phyloP scores from a whole-genome alignment of 495 filamentous ascomycete species.

The Hyaloscypha hepaticicola region DNA sequence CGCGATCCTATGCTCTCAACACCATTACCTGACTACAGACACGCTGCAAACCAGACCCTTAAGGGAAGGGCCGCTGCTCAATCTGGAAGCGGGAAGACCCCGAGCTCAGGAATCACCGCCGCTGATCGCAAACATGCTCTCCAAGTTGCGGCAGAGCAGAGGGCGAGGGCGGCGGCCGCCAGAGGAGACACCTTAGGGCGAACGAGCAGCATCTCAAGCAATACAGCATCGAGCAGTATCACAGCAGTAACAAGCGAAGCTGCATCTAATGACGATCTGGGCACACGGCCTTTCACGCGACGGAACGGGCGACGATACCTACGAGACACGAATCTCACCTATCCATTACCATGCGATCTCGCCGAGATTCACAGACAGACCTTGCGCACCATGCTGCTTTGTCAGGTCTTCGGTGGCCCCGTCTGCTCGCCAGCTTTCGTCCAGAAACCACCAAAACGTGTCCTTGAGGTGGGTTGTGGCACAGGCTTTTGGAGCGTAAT shows the following conservation, averaged over 20 bases:
- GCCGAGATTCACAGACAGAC: slow-evolving; percentile 85
- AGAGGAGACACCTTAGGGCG: slow-evolving; percentile 20
- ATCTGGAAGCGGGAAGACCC: slow-evolving; percentile 23
- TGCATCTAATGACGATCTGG: slow-evolving; percentile 30
- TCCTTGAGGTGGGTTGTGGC: slow-evolving; percentile 88
- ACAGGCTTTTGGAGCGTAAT: slow-evolving; percentile 86
- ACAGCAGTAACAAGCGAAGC: slow-evolving; percentile 29
- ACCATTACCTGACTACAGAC: slow-evolving; percentile 31
- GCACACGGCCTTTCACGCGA: slow-evolving; percentile 62
- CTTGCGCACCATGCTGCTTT: slow-evolving; percentile 75
- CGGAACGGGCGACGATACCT: slow-evolving; percentile 80
- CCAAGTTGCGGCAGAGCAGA: slow-evolving; percentile 15
- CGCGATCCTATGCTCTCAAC: slow-evolving; percentile 32
- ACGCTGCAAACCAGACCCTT: slow-evolving; percentile 30
- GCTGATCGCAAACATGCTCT: slow-evolving; percentile 26
- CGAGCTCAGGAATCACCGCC: slow-evolving; percentile 21
- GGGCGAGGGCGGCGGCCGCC: slow-evolving; percentile 8
- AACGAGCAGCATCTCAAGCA: slow-evolving; percentile 30
- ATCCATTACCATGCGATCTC: slow-evolving; percentile 87
- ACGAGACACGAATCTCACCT: slow-evolving; percentile 68
- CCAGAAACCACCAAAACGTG: slow-evolving; percentile 66
- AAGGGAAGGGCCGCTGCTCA: slow-evolving; percentile 24
- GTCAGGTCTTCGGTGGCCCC: slow-evolving; percentile 76
- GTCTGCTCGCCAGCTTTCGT: slow-evolving; percentile 68
- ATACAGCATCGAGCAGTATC: slow-evolving; percentile 27